phyloP scores from a whole-genome alignment of 1,284 basidiomycete genomes.

The Malassezia arunalokei region DNA sequence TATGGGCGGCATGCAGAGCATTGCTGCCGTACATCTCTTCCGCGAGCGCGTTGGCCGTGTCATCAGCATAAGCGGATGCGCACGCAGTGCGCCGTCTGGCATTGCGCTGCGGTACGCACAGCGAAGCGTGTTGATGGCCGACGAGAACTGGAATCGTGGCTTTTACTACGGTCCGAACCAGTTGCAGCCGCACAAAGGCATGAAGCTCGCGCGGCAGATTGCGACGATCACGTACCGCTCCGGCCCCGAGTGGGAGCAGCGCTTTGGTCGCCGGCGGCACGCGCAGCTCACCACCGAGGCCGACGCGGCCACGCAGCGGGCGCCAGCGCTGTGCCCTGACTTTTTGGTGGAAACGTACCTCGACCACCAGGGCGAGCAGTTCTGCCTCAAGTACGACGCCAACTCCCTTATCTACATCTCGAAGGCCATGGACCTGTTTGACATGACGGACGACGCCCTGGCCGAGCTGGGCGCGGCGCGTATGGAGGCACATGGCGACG shows the following conservation, averaged over 20 bases:
- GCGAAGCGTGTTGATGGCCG: constrained; percentile 86
- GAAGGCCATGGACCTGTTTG: constrained; percentile 99
- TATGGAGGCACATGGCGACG: constrained; percentile 14
- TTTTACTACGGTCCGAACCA: constrained; percentile 73
- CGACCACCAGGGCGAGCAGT: constrained; percentile 74
- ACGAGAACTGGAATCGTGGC: constrained; percentile 97
- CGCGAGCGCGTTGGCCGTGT: constrained; percentile 76
- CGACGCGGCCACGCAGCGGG: constrained; percentile 18
- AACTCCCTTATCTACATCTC: constrained; percentile 91
- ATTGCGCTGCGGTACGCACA: constrained; percentile 94
- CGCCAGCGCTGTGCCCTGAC: constrained; percentile 69
- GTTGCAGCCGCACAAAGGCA: constrained; percentile 88
- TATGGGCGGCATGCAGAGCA: constrained; percentile 96
- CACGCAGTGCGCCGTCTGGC: constrained; percentile 74
- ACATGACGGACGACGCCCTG: constrained; percentile 74
- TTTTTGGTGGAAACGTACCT: constrained; percentile 98
- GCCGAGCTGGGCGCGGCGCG: constrained; percentile 52
- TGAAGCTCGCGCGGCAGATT: constrained; percentile 97
- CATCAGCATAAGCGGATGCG: constrained; percentile 86
- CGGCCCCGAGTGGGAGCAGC: constrained; percentile 95
- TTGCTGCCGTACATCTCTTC: constrained; percentile 86
- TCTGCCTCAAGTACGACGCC: constrained; percentile 97
- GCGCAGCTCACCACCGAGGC: not conserved
- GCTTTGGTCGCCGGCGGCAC: constrained; percentile 68
- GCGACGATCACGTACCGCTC: constrained; percentile 98